Evolutionary conservation across 768 basidiomycete genomes (phyloP).

Genomic region (Lentinula guzmanii): DNA sequence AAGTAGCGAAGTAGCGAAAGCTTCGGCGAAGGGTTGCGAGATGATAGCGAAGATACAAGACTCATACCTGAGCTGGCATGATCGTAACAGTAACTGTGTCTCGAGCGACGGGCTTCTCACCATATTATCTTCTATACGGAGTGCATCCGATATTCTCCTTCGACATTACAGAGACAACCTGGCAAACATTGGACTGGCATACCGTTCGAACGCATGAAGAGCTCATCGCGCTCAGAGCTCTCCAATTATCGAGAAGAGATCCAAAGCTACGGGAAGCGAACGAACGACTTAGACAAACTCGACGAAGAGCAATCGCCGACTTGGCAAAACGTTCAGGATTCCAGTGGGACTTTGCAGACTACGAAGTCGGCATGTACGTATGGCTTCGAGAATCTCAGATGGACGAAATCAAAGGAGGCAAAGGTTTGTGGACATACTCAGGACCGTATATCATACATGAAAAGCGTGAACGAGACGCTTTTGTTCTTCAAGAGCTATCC

Average conservation of each 20-base stretch:
- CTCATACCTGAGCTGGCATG: no score
- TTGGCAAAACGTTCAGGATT: slow-evolving; percentile 12
- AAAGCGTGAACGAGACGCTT: neutral
- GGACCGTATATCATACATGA: slow-evolving; percentile 18
- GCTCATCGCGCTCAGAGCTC: slow-evolving; percentile 16
- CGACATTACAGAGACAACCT: slow-evolving; percentile 21
- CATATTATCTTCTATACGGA: slow-evolving; percentile 26
- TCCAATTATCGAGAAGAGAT: slow-evolving; percentile 17
- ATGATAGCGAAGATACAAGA: no score
- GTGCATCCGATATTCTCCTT: slow-evolving; percentile 21
- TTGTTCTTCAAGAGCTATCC: neutral
- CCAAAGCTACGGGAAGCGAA: slow-evolving; percentile 10
- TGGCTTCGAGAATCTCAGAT: slow-evolving; percentile 24
- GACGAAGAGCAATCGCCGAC: slow-evolving; percentile 8
- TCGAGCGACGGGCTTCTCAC: slow-evolving; percentile 22
- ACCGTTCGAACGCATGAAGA: slow-evolving; percentile 15
- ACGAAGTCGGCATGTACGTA: slow-evolving; percentile 22
- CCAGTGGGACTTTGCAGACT: slow-evolving; percentile 12
- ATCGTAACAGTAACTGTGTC: slow-evolving; percentile 17
- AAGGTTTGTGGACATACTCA: slow-evolving; percentile 20
- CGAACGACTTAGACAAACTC: slow-evolving; percentile 6
- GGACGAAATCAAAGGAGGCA: slow-evolving; percentile 22
- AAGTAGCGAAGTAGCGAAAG: no score
- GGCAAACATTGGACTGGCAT: slow-evolving; percentile 21
- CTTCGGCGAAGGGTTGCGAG: no score